Conservation (phyloP, 2,329 filamentous ascomycete genomes). For the Colletotrichum musicola region DNA sequence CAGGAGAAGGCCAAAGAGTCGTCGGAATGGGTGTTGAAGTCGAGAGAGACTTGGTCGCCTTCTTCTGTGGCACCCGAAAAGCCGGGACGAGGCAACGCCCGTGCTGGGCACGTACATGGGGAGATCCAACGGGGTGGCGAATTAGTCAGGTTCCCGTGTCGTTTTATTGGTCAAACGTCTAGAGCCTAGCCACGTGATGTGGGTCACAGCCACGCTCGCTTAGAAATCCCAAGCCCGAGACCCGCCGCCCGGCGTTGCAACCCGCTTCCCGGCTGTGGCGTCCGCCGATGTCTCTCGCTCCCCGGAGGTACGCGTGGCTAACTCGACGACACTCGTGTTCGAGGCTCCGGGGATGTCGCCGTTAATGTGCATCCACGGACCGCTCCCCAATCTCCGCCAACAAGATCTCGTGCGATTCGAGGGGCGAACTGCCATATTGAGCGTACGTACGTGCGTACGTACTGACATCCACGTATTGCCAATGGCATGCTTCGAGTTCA, state of each 20-base stretch:
- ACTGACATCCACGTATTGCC: too few species aligned
- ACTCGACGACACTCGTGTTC: conserved; percentile 14
- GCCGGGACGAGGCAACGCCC: background rate
- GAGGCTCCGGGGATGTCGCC: conserved; percentile 1
- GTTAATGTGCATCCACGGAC: background rate
- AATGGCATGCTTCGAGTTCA: too few species aligned
- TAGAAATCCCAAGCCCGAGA: background rate
- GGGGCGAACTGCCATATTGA: background rate
- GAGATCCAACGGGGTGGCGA: conserved; percentile 17
- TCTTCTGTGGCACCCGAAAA: conserved; percentile 4
- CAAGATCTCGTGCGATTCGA: too few species aligned
- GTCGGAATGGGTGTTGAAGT: background rate
- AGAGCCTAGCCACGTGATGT: background rate
- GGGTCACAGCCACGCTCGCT: conserved; percentile 6
- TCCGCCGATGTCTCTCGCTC: background rate
- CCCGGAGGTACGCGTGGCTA: conserved; percentile 8
- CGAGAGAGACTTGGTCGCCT: conserved; percentile 5
- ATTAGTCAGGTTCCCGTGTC: conserved; percentile 1
- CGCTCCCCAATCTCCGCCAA: too few species aligned
- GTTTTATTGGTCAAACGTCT: conserved; percentile 1
- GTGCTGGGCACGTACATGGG: background rate
- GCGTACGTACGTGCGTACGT: too few species aligned
- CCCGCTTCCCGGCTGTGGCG: conserved; percentile 9
- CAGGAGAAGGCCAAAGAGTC: conserved; percentile 14
- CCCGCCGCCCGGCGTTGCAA: background rate